A percentile compares a stretch with the other conserved stretches of the same genome.
phyloP scores from a whole-genome alignment of 75 land plant genomes.

The Azolla pinnata region DNA sequence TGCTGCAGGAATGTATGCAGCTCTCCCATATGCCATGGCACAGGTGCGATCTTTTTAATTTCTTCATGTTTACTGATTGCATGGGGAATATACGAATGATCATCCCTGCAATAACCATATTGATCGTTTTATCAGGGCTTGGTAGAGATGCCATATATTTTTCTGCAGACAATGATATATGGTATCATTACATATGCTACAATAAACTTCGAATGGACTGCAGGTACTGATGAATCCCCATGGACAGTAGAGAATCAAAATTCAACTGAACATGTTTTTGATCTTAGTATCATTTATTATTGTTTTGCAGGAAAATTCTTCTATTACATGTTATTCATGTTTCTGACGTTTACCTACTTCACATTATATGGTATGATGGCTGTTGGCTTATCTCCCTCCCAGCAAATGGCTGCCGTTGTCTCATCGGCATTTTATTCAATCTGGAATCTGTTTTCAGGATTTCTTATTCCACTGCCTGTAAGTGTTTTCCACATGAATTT shows the following conservation, averaged over 20 bases:
- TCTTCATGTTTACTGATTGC: too few relatives aligned
- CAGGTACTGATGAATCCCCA: too few relatives aligned
- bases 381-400: constrained; percentile 57
- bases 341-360: constrained; percentile 60
- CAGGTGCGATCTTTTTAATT: too few relatives aligned
- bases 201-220: constrained; percentile 48
- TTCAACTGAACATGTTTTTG: too few relatives aligned
- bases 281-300: too few relatives aligned
- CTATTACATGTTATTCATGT: constrained; percentile 55
- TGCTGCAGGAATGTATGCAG: constrained; percentile 27
- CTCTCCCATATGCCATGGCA: constrained; percentile 24
- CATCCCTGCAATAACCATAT: background rate
- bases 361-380: constrained; percentile 85
- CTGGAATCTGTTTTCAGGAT: constrained; percentile 81
- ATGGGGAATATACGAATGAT: too few relatives aligned
- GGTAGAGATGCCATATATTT: constrained; percentile 63
- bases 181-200: constrained; percentile 48
- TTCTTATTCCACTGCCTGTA: constrained; percentile 57
- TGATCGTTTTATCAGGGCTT: constrained; percentile 30
- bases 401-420: constrained; percentile 46
- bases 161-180: constrained; percentile 47
- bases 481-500: too few relatives aligned
- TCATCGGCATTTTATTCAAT: constrained; percentile 65
- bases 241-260: too few relatives aligned
- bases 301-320: constrained; percentile 48